A percentile compares a stretch with the other conserved stretches of the same genome.
These are phyloP conservation scores for Saposhnikovia divaricata DNA, from an alignment of 129 eudicot genomes.

Conservation along the genomic window DNA sequence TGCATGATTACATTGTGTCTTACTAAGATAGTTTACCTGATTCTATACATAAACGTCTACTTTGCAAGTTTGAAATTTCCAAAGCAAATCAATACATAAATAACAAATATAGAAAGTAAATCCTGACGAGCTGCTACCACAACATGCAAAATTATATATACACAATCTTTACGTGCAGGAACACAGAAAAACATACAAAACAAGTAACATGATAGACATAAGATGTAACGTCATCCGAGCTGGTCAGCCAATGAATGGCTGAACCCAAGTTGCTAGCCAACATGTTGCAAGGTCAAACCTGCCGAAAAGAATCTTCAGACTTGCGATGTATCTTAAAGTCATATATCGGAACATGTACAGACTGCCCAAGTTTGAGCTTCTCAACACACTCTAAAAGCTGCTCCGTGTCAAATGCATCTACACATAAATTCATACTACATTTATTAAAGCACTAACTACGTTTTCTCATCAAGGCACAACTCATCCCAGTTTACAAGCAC, in stretches of 20 bases:
- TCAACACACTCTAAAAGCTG: slow-evolving; percentile 88
- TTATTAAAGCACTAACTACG: not conserved
- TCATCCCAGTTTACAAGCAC: not conserved
- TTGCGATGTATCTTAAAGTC: slow-evolving; percentile 91
- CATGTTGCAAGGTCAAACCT: slow-evolving; percentile 36
- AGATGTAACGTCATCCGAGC: not conserved
- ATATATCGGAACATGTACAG: slow-evolving; percentile 87
- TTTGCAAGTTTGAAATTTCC: not conserved
- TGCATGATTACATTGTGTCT: not conserved
- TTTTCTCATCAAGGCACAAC: not conserved
- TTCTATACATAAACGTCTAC: not conserved
- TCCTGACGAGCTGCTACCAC: not conserved
- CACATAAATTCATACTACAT: slow-evolving; percentile 13
- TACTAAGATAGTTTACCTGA: not conserved
- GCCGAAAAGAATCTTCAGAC: slow-evolving; percentile 77
- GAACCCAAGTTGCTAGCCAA: not conserved
- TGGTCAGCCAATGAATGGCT: not conserved
- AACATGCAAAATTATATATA: not conserved
- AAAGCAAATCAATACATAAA: not conserved
- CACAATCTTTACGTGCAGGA: not conserved
- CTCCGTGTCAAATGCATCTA: slow-evolving; percentile 99
- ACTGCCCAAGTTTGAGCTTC: slow-evolving; percentile 63
- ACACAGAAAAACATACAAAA: not conserved
- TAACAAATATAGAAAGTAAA: not conserved
- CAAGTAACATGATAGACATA: not conserved